Base-by-base conservation (phyloP, 1,284 basidiomycete species). In the Lentinus polychrous region DNA sequence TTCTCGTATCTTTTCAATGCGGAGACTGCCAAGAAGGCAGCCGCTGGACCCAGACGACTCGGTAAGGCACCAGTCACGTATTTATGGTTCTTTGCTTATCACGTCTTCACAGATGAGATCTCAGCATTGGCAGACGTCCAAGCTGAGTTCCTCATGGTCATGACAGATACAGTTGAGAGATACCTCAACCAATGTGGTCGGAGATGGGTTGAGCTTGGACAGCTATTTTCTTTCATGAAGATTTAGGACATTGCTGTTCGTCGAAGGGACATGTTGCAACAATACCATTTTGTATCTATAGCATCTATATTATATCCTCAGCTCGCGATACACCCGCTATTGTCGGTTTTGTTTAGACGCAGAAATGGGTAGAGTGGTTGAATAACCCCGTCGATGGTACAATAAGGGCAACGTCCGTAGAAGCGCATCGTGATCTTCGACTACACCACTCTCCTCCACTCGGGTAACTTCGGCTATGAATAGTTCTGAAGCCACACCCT, bases 141-240 rank as follows among this genome's bases (percentile, higher is more conserved):
- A 56, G 48, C 58, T 0, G 57, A 52, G 0, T 70, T 83, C 20
- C 69, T 95, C 17, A 51, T 64, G 1, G 60, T 61, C 2, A 76
- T 94, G 66, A 64, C 67, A 0, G 63, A 56, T 0, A 79, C 81
- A 14, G 83, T 89, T 0, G 76, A 87, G 52, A 85, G 81, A 61
- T 91, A 95, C 60, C 74, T 95, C 24, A 74, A 88, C 51, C 79
- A 83, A 63, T 92, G 86, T 63, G 93, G 89, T 27, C 73, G 93
- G 54, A 76, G 91, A 53, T 96, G 86, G 82, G 89, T 97, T 22
- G 83, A 91, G 56, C 75, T 97, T 66, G 67, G 74, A 46, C 59
- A 70, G 43, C 65, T 96, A 56, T 94, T 94, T 68, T 79, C 83
- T 33, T 89, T 86, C 61, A 86, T 92, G 81, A 83, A 75, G 57